A percentile compares a stretch with the other conserved stretches of the same genome.
Conservation (phyloP, 352 stramenopile species). For the Pythium insidiosum region DNA sequence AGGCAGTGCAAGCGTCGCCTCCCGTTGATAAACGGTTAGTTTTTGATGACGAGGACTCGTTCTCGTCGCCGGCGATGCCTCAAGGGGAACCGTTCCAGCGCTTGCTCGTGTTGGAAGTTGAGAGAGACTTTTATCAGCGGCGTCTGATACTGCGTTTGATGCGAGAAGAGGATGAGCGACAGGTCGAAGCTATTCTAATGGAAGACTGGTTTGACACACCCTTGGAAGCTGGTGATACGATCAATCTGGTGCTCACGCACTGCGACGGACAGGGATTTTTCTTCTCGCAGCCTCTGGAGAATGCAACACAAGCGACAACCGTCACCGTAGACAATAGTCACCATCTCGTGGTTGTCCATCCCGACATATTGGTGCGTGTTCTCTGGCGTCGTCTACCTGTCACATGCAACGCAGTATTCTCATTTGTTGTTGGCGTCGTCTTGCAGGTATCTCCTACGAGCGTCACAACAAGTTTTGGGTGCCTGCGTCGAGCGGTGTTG, state of each 20-base stretch:
- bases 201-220: conserved; percentile 77
- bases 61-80: not conserved
- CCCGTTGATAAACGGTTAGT: not conserved
- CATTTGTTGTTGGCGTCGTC: too few relatives aligned
- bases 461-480: conserved; percentile 70
- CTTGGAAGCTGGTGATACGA: conserved; percentile 61
- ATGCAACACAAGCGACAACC: not conserved
- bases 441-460: conserved; percentile 69
- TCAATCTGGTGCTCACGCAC: conserved; percentile 75
- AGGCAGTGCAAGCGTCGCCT: not conserved
- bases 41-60: not conserved
- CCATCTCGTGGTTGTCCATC: conserved; percentile 56
- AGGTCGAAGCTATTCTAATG: conserved; percentile 44
- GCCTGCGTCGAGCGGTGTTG: conserved; percentile 60
- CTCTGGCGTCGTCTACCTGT: too few relatives aligned
- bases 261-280: conserved; percentile 34
- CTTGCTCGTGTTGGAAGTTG: conserved; percentile 59
- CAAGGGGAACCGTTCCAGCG: conserved; percentile 34
- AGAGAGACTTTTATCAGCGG: conserved; percentile 38
- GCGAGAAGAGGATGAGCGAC: conserved; percentile 52
- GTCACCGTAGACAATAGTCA: conserved; percentile 28
- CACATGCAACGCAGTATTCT: too few relatives aligned
- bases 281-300: conserved; percentile 20
- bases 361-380: conserved; percentile 64
- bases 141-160: conserved; percentile 49